Evolutionary conservation across 495 filamentous ascomycete species (phyloP).

Genomic region (Trichocladium uniseriatum): DNA sequence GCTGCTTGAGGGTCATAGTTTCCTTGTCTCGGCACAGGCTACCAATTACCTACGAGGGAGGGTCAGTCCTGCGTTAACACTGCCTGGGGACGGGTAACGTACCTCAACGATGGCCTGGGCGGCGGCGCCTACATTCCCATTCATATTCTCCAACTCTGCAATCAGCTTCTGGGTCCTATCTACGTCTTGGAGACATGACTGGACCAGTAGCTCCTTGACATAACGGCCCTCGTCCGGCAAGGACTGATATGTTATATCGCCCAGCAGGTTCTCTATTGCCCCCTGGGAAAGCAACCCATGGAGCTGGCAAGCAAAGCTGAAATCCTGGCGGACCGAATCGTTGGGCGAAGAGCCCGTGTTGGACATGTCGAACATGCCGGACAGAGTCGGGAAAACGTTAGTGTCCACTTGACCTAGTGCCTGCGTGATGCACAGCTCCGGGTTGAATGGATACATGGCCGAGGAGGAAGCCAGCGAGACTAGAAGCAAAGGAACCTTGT

Average conservation of each 20-base stretch:
- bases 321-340: constrained; percentile 82
- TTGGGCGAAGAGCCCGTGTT: constrained; percentile 59
- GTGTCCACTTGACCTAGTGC: constrained; percentile 68
- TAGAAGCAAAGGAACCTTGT: constrained; percentile 80
- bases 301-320: constrained; percentile 81
- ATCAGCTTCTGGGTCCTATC: constrained; percentile 67
- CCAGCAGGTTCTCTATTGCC: constrained; percentile 71
- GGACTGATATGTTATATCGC: constrained; percentile 76
- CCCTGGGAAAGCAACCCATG: constrained; percentile 71
- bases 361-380: constrained; percentile 68
- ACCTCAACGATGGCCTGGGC: constrained; percentile 76
- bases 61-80: background rate
- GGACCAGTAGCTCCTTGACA: constrained; percentile 63
- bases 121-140: constrained; percentile 88
- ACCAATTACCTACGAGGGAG: constrained; percentile 52
- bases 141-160: constrained; percentile 76
- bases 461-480: constrained; percentile 46
- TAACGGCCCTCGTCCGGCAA: constrained; percentile 68
- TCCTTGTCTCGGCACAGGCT: constrained; percentile 73
- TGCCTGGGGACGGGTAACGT: constrained; percentile 6
- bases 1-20: constrained; percentile 78
- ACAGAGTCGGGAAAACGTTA: constrained; percentile 70
- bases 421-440: constrained; percentile 71
- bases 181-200: constrained; percentile 61
- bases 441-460: constrained; percentile 51